phyloP scores from a whole-genome alignment of 176 grass and related monocot genomes.

The Themeda triandra region DNA sequence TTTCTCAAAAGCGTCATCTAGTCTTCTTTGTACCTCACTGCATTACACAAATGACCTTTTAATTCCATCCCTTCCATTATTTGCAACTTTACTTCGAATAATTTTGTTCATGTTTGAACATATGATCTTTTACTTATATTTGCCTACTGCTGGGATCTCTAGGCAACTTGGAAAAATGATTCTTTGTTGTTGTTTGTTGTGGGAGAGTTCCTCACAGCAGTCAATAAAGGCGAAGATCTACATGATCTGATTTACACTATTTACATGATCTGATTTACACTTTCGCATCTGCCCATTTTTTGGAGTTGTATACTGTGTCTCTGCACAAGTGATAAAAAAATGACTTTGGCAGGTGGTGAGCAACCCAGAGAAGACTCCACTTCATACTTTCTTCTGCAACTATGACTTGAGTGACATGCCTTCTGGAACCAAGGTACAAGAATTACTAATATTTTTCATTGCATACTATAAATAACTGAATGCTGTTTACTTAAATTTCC shows the following conservation, averaged over 20 bases:
- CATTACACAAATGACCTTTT: neutral
- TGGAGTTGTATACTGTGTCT: neutral
- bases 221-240: neutral
- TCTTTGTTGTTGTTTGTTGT: neutral
- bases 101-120: neutral
- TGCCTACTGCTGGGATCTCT: neutral
- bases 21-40: neutral
- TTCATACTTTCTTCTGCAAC: slow-evolving; percentile 96
- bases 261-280: neutral
- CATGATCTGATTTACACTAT: neutral
- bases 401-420: slow-evolving; percentile 99
- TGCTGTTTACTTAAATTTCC: neutral
- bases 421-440: slow-evolving; percentile 79
- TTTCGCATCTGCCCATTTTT: neutral
- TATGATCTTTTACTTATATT: neutral
- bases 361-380: slow-evolving; percentile 95
- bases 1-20: neutral
- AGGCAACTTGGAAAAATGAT: neutral
- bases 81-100: neutral
- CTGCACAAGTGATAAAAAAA: neutral
- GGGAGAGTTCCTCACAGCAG: neutral
- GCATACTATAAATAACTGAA: slow-evolving; percentile 2
- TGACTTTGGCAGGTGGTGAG: slow-evolving; percentile 74
- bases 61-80: neutral
- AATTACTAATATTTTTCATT: neutral